Base-by-base conservation (phyloP, 306 rosid species). In the Casuarina equisetifolia region DNA sequence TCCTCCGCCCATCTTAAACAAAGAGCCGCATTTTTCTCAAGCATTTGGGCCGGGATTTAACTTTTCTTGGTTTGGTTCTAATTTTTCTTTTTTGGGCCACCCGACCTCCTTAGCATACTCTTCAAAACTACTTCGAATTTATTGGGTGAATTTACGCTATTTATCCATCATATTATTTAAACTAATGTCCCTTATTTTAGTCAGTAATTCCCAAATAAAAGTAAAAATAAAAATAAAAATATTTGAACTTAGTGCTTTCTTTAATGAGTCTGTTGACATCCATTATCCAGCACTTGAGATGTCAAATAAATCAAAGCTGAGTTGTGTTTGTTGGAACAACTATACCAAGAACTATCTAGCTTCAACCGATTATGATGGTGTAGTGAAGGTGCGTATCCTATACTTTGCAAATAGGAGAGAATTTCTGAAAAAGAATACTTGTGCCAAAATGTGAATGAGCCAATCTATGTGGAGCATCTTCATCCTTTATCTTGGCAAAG, bases 261-360 rank as follows among this genome's bases (percentile, higher is more conserved):
- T 85, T 76, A 88, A 80, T 78, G 88, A 90, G 74, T 83, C 95
- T 72, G 95, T 88, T 53, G 98, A 92, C 81, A 89, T 92, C 72
- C 97, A 92, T 84, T 94, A 94, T 84, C 98, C 98, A 35, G 96
- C 70, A 15, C 81, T 85, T 45, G 98, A 94, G 89, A 90, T 94
- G 92, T 44, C 90, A 78, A 94, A 94, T 84, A 87, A 78, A 74
- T 89, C 97, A 75, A 92, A 83, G 85, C 87, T 94, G 81, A 94
- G 95, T 73, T 90, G 97, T 82, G 90, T 94, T 88, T 84, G 95
- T 91, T 94, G 98, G 98, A 94, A 94, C 87, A 87, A 78, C 89
- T 94, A 94, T 74, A 85, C 92, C 70, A 92, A 85, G 88, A 94
- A 89, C 88, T 94, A 94, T 90, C 86, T 94, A 73, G 96, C 98